phyloP scores from a whole-genome alignment of 345 rosid genomes.

The Microcos paniculata region DNA sequence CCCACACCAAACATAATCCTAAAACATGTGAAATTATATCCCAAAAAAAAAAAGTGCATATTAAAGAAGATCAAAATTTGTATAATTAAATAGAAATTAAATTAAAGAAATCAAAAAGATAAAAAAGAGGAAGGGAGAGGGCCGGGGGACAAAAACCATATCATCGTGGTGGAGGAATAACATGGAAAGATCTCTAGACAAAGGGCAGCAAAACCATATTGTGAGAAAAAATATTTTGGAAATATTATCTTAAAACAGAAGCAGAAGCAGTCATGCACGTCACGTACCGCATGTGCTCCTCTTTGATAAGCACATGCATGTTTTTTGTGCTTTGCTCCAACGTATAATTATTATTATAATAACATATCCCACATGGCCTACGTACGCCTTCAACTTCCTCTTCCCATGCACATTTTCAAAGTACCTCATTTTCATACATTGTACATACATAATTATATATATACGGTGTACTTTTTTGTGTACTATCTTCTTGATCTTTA shows the following conservation, averaged over 20 bases:
- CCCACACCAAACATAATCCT: background rate
- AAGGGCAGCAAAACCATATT: constrained; percentile 13
- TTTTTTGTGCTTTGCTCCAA: background rate
- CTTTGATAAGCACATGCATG: constrained; percentile 28
- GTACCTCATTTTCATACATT: no score
- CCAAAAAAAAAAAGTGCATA: background rate
- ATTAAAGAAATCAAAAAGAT: background rate
- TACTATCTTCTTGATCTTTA: background rate
- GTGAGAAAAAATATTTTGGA: background rate
- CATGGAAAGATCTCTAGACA: constrained; percentile 48
- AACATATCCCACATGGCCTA: background rate
- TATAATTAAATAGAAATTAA: background rate
- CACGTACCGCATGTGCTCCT: constrained; percentile 37
- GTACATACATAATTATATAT: background rate
- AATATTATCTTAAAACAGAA: constrained; percentile 27
- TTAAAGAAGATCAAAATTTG: background rate
- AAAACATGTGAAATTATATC: background rate
- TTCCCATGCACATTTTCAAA: background rate
- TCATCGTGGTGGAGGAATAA: constrained; percentile 16
- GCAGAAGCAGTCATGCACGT: constrained; percentile 34
- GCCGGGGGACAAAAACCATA: constrained; percentile 22
- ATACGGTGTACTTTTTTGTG: background rate
- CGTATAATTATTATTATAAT: background rate
- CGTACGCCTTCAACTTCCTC: background rate
- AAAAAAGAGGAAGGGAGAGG: background rate